These are phyloP conservation scores for Pouteria glomerata DNA, from an alignment of 148 eudicot species.

Conservation along the genomic window DNA sequence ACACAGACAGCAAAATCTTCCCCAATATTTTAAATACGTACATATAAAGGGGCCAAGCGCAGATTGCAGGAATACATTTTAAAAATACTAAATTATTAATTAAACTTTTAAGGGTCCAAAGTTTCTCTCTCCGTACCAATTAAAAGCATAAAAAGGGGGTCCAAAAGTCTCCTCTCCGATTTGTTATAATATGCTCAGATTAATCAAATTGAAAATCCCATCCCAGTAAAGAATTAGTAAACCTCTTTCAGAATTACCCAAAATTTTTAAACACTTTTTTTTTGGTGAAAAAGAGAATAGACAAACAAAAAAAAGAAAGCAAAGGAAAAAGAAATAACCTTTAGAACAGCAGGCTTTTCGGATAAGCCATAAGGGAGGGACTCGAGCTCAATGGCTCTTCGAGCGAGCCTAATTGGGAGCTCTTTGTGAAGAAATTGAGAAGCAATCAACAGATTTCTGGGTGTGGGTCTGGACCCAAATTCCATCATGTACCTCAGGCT, in stretches of 20 bases:
- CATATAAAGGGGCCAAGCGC: neutral
- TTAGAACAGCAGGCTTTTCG: constrained; percentile 68
- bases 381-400: constrained; percentile 72
- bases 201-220: neutral
- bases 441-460: constrained; percentile 53
- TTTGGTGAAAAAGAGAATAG: neutral
- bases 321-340: constrained; percentile 27
- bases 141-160: neutral
- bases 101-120: neutral
- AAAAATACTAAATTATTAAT: neutral
- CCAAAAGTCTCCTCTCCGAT: neutral
- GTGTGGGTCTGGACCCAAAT: constrained; percentile 69
- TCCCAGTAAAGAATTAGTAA: neutral
- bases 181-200: neutral
- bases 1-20: neutral
- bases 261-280: neutral
- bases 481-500: constrained; percentile 90
- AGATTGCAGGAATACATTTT: neutral
- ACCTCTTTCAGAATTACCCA: neutral
- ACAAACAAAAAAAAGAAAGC: neutral
- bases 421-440: constrained; percentile 91
- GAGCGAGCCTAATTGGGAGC: constrained; percentile 76
- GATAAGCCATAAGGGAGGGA: constrained; percentile 85
- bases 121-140: neutral
- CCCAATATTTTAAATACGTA: neutral